Evolutionary conservation across 805 yeast genomes (phyloP), one percentile per base, ranked within the genome.

Genomic region (Ogataea haglerorum): DNA sequence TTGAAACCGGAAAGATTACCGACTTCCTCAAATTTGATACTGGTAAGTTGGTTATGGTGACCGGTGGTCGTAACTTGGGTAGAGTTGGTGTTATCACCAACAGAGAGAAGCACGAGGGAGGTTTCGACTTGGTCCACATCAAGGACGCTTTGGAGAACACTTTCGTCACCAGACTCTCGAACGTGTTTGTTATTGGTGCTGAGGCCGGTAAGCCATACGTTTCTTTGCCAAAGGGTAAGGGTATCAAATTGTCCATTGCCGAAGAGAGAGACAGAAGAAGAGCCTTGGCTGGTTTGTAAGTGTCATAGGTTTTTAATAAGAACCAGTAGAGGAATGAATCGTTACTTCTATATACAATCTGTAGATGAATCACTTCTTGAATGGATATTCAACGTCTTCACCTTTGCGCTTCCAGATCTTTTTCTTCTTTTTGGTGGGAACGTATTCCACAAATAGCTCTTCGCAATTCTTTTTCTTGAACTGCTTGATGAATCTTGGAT

Each of bases 181-280:
- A 89, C 84, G 95, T 89, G 59, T 88, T 89, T 74, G 84, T 89
- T 66, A 82, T 89, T 65, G 96, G 96, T 74, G 49, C 59, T 45
- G 95, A 89, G 77, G 89, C 89, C 64, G 84, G 86, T 74, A 88
- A 86, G 78, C 95, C 96, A 67, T 80, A 78, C 80, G 78, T 89
- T 68, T 86, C 95, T 50, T 78, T 89, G 73, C 96, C 97, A 78
- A 89, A 88, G 91, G 97, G 96, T 78, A 89, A 89, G 83, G 97
- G 97, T 85, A 85, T 89, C 74, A 89, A 89, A 81, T 82, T 89
- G 69, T 70, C 91, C 64, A 89, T 89, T 69, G 78, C 96, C 67
- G 96, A 89, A 78, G 96, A 89, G 82, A 88, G 96, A 77, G 96
- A 89, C 86, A 82, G 90, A 81, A 90, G 95, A 76, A 85, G 96